These are phyloP conservation scores for Rugonectria rugulosa DNA, from an alignment of 2,329 filamentous ascomycete genomes.

Conservation along the genomic window DNA sequence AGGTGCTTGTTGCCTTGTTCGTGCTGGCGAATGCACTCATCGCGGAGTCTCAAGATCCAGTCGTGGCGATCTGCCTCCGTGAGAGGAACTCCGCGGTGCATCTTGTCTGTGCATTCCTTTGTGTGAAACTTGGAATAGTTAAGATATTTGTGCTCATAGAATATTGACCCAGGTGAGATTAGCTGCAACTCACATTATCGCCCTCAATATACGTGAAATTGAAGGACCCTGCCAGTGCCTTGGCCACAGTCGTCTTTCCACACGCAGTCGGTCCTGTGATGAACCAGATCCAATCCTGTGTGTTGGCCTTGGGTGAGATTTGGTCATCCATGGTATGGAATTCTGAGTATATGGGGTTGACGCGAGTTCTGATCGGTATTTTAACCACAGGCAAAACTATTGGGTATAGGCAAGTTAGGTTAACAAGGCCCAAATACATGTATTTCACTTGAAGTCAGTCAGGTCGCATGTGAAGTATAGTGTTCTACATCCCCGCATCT, in stretches of 20 bases:
- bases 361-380: no score
- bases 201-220: slow-evolving; percentile 1
- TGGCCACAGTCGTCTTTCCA: slow-evolving; percentile 2
- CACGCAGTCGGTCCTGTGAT: slow-evolving; percentile 2
- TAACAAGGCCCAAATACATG: no score
- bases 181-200: neutral
- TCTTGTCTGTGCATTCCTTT: neutral
- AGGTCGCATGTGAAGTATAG: no score
- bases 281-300: slow-evolving; percentile 6
- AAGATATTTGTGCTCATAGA: neutral
- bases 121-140: neutral
- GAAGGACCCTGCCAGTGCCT: neutral
- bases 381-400: no score
- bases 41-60: neutral
- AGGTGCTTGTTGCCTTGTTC: neutral
- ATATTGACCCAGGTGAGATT: neutral
- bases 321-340: neutral
- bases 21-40: neutral
- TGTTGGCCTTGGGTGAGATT: neutral
- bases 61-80: neutral
- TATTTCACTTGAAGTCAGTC: no score
- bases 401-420: no score
- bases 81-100: slow-evolving; percentile 1
- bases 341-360: no score
- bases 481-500: no score